phyloP scores from a whole-genome alignment of 2,329 filamentous ascomycete species.

The Pseudogymnoascus sp. region DNA sequence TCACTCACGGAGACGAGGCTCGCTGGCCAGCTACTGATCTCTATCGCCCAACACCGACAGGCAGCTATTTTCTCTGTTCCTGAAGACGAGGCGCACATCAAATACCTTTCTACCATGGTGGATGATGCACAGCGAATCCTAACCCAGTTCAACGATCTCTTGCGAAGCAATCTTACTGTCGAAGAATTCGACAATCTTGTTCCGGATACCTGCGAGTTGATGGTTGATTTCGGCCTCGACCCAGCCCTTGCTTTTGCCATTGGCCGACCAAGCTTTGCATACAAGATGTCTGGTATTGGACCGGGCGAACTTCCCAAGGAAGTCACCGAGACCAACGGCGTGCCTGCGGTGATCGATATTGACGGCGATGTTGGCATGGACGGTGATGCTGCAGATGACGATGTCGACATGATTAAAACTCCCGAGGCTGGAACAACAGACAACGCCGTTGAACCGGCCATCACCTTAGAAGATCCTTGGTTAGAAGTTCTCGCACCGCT shows the following conservation, averaged over 20 bases:
- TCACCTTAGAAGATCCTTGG: slow-evolving; percentile 39
- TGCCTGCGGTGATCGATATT: slow-evolving; percentile 32
- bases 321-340: neutral
- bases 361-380: slow-evolving; percentile 53
- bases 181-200: slow-evolving; percentile 73
- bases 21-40: slow-evolving; percentile 76
- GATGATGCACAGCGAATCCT: slow-evolving; percentile 86
- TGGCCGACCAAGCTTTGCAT: slow-evolving; percentile 64
- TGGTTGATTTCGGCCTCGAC: slow-evolving; percentile 73
- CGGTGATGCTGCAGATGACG: slow-evolving; percentile 21
- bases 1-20: slow-evolving; percentile 71
- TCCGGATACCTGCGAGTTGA: slow-evolving; percentile 65
- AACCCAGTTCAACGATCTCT: slow-evolving; percentile 79
- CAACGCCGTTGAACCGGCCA: slow-evolving; percentile 33
- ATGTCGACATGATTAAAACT: slow-evolving; percentile 36
- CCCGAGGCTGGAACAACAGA: slow-evolving; percentile 21
- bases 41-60: slow-evolving; percentile 83
- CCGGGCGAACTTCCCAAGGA: slow-evolving; percentile 18
- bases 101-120: slow-evolving; percentile 78
- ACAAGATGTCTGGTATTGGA: slow-evolving; percentile 41
- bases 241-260: slow-evolving; percentile 80
- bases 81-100: slow-evolving; percentile 71
- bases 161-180: slow-evolving; percentile 69
- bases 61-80: slow-evolving; percentile 72
- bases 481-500: slow-evolving; percentile 68